Evolutionary conservation across 2,329 filamentous ascomycete species (phyloP).

Genomic region (Penicillium decumbens): DNA sequence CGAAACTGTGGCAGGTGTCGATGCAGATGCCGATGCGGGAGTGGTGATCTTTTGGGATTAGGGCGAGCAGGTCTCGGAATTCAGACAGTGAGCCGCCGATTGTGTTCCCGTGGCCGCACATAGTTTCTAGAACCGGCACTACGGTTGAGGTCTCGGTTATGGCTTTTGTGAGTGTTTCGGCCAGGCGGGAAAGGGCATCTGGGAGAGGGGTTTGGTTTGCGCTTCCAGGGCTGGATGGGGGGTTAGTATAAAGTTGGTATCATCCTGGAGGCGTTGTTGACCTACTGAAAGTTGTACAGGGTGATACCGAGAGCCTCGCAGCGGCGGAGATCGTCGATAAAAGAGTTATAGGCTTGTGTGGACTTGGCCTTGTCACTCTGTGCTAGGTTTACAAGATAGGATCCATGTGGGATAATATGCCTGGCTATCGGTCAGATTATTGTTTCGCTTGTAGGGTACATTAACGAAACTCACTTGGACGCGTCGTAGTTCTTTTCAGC

Average conservation of each 20-base stretch:
- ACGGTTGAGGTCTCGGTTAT: constrained; percentile 72
- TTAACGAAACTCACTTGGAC: constrained; percentile 41
- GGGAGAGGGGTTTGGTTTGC: constrained; percentile 63
- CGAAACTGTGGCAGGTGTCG: constrained; percentile 95
- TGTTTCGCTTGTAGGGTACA: not conserved
- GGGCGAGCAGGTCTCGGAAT: constrained; percentile 73
- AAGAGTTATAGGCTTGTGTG: constrained; percentile 76
- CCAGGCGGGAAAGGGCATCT: constrained; percentile 72
- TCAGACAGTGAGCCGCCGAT: constrained; percentile 84
- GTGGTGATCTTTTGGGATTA: constrained; percentile 69
- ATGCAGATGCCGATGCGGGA: constrained; percentile 84
- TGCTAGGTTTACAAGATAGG: constrained; percentile 93
- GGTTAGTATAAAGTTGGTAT: not conserved
- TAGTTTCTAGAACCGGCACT: constrained; percentile 85
- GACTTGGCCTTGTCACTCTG: constrained; percentile 76
- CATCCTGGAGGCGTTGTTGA: not conserved
- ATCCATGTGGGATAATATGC: constrained; percentile 85
- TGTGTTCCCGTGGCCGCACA: constrained; percentile 85
- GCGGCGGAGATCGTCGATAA: constrained; percentile 79
- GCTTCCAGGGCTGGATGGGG: constrained; percentile 61
- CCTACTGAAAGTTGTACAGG: constrained; percentile 91
- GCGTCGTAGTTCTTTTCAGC: constrained; percentile 67
- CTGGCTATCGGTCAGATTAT: constrained; percentile 26
- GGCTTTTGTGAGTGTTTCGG: constrained; percentile 73
- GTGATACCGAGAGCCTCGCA: constrained; percentile 81